Percentiles rank a stretch among this genome's conserved stretches.
These are phyloP conservation scores for Taphrina deformans DNA, from an alignment of 1,139 yeast species.

Conservation along the genomic window DNA sequence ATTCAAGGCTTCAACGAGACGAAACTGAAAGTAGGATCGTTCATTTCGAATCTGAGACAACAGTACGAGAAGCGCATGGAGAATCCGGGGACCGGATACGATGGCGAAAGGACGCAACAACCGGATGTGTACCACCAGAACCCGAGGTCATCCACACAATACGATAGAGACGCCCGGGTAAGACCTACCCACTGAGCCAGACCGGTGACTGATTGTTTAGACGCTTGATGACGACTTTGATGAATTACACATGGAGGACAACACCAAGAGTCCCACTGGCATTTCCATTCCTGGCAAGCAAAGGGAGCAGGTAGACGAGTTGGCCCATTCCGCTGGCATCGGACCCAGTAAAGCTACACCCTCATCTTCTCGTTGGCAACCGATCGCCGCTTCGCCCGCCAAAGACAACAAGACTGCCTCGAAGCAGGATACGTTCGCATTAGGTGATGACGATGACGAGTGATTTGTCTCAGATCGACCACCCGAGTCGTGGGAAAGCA, in stretches of 20 bases:
- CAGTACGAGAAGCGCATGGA: constrained; percentile 19
- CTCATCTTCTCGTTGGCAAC: constrained; percentile 9
- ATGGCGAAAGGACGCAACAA: not conserved
- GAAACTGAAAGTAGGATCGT: constrained; percentile 52
- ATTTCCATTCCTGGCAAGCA: constrained; percentile 5
- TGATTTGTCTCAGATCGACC: not conserved
- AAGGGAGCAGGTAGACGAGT: not conserved
- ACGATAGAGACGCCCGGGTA: constrained; percentile 20
- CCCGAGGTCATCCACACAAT: constrained; percentile 13
- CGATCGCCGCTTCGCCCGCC: not conserved
- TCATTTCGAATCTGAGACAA: constrained; percentile 7
- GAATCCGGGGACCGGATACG: not conserved
- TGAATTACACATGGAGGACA: constrained; percentile 21
- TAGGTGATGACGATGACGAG: constrained; percentile 23
- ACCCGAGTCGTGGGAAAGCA: not conserved
- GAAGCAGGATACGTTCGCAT: not conserved
- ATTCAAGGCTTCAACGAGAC: constrained; percentile 84
- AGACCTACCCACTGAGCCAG: not conserved
- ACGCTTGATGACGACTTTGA: constrained; percentile 27
- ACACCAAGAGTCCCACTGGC: not conserved
- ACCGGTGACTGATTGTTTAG: not conserved
- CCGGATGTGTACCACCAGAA: constrained; percentile 12
- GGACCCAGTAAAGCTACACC: constrained; percentile 12
- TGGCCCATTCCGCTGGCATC: constrained; percentile 20
- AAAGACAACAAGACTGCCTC: not conserved